phyloP scores from a whole-genome alignment of 2,329 filamentous ascomycete species.

The Xylariaceae sp. region DNA sequence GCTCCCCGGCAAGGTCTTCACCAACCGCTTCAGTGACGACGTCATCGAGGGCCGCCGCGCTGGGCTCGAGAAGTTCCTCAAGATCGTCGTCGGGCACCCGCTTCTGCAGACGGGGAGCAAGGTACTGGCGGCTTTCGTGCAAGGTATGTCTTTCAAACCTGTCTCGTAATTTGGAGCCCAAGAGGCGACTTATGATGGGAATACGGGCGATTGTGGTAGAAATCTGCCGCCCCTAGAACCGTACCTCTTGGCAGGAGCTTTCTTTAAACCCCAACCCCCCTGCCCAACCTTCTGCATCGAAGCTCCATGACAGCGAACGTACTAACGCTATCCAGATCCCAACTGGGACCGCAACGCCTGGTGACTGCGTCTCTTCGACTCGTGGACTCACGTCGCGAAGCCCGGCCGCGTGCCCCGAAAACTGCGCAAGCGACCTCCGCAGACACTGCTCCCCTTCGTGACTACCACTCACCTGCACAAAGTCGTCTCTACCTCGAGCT shows the following conservation, averaged over 20 bases:
- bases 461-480: constrained; percentile 7
- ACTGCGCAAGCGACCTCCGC: constrained; percentile 36
- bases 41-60: constrained; percentile 93
- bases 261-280: no score
- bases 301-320: constrained; percentile 4
- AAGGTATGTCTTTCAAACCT: constrained; percentile 67
- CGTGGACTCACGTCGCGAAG: constrained; percentile 19
- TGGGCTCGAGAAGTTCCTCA: constrained; percentile 89
- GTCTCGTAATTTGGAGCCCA: constrained; percentile 2
- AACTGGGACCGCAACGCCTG: constrained; percentile 91
- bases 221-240: no score
- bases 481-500: constrained; percentile 2
- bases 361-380: constrained; percentile 48
- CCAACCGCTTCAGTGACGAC: constrained; percentile 95
- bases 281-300: no score
- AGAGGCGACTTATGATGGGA: no score
- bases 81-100: constrained; percentile 96
- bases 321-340: constrained; percentile 50
- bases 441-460: neutral
- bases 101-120: constrained; percentile 96
- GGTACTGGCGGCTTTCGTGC: constrained; percentile 92
- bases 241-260: no score
- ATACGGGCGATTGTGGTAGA: no score
- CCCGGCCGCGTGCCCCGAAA: constrained; percentile 34
- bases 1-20: constrained; percentile 94